These are phyloP conservation scores for Populus deltoides DNA, from an alignment of 345 rosid genomes.

Conservation along the genomic window DNA sequence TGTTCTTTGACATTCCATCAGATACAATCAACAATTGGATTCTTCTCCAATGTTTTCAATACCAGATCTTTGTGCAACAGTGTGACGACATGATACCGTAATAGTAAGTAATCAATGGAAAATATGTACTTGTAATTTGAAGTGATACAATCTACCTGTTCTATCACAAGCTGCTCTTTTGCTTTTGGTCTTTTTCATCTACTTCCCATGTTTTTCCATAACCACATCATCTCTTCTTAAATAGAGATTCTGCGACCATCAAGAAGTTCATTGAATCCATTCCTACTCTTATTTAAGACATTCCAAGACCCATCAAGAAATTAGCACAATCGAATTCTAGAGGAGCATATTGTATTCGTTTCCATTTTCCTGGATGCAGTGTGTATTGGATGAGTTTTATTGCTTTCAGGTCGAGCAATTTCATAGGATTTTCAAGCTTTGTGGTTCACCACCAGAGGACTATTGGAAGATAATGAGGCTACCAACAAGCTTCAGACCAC, in stretches of 20 bases:
- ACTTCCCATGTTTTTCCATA: no score
- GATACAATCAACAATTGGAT: no score
- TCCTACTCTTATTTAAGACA: not conserved
- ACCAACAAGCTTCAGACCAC: constrained; percentile 65
- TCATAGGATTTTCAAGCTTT: constrained; percentile 82
- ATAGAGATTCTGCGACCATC: not conserved
- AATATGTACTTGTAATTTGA: no score
- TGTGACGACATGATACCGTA: no score
- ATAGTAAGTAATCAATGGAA: no score
- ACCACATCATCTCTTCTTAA: no score
- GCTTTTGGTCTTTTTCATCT: no score
- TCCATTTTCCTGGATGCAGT: not conserved
- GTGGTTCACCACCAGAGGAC: constrained; percentile 79
- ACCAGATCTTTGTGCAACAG: no score
- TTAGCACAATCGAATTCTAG: not conserved
- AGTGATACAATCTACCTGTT: no score
- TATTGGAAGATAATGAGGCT: constrained; percentile 76
- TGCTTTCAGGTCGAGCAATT: constrained; percentile 77
- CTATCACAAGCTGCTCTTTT: no score
- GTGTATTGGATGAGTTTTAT: not conserved
- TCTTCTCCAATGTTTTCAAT: no score
- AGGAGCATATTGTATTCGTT: not conserved
- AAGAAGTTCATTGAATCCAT: not conserved
- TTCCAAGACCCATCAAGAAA: not conserved
- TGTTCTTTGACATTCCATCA: no score